Evolutionary conservation across 2,329 filamentous ascomycete genomes (phyloP), one percentile per base, ranked within the genome.

Genomic region (Alternaria panax): DNA sequence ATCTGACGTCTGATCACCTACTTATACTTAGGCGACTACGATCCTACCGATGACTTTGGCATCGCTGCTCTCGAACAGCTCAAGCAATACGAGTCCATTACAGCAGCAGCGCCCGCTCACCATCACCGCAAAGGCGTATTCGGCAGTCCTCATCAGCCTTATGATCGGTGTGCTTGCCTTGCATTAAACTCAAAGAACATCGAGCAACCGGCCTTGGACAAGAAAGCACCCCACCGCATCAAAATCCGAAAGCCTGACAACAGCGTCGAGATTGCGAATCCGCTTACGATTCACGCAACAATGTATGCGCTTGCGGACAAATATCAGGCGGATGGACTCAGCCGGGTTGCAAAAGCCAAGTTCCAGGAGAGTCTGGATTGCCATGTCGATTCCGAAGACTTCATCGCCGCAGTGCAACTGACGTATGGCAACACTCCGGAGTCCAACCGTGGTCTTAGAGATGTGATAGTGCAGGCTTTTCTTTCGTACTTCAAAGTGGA

Each of bases 391-490:
- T 64, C 70, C 0, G 40, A 57, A 8, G 72, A 74, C 36, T 67
- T 79, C 14, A 60, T 71, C 7, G 63, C 66, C n/a, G 69, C 74
- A 0, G 72, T 75, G 6, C 60, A 69, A 27, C 38, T 61, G 7
- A 56, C 42, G 4, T 77, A 74, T 34, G 66, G 58, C 22, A 59
- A 62, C 0, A 76, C 74, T 7, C 72, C 70, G 1, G 62, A 72
- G 7, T 42, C 59, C 1, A 71, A 78, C 53, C 72, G 70, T n/a
- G 73, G 67, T 8, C 61, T 78, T 55, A 65, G 75, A 14, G 70
- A 77, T 45, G 60, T 66, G 5, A 69, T 76, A 7, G 54, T 80
- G 5, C 18, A 51, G 1, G 57, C 59, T 2, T 63, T 68, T 24
- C 41, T 41, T n/a, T 14, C 22, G 7, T 71, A 80, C 12, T 66